These are phyloP conservation scores for Solanum raphanifolium DNA, from an alignment of 257 asterid genomes.

Conservation along the genomic window DNA sequence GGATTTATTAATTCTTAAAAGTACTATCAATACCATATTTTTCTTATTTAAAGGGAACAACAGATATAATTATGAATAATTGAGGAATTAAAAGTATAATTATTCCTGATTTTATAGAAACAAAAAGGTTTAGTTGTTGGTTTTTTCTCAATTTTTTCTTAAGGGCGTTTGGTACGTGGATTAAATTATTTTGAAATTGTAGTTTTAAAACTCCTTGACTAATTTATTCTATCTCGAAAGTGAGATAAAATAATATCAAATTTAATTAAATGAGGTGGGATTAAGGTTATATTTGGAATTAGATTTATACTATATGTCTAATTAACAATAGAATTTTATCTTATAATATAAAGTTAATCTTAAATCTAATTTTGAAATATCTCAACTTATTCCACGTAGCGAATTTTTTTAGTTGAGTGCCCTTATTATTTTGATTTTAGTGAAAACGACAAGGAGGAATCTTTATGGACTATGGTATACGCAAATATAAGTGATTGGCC, in stretches of 20 bases:
- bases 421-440: not conserved
- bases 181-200: too few relatives aligned
- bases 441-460: not conserved
- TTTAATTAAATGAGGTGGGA: not conserved
- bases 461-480: not conserved
- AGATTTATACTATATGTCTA: too few relatives aligned
- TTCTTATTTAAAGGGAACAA: not conserved
- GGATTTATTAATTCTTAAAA: not conserved
- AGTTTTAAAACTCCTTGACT: not conserved
- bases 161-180: too few relatives aligned
- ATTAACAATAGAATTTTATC: too few relatives aligned
- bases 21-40: not conserved
- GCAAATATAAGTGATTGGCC: not conserved
- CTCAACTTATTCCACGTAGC: not conserved
- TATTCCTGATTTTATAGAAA: not conserved
- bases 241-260: not conserved
- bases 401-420: not conserved
- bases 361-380: too few relatives aligned
- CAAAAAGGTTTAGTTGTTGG: too few relatives aligned
- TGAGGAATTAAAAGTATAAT: not conserved
- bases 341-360: too few relatives aligned
- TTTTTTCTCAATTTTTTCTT: too few relatives aligned
- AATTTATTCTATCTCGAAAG: not conserved
- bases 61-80: not conserved
- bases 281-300: too few relatives aligned